Base-by-base conservation (phyloP, 305 asterid species). In the Fraxinus greggii region DNA sequence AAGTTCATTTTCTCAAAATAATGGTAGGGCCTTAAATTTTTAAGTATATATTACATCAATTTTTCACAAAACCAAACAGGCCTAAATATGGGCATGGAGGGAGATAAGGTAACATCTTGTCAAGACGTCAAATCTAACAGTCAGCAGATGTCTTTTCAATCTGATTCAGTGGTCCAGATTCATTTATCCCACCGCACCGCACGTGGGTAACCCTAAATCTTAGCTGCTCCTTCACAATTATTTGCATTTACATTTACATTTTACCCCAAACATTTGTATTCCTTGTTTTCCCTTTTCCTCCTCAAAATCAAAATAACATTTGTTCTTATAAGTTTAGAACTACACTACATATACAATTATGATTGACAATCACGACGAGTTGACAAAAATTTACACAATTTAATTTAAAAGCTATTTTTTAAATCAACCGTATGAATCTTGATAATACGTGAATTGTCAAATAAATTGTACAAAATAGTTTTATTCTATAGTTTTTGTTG, bases 111-210 rank as follows among this genome's bases (percentile, higher is more conserved):
- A 33, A 82, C 73, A 48, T 82, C 85, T 77, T 31, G 76, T 82
- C 85, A 63, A 56, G 48, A 8, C 19, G 85, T 82, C 85, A 82
- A 77, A 82, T 82, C 85, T 40, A 40, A 48, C 69, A 29, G 13
- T 9, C 35, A 13, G 28, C 13, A 26, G 36, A 10, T 31, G 63
- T 76, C 63, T 23, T 42, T 24, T 76, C 79, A 45, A 45, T 26
- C 36, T 26, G 79, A 23, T 76, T 23, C 31, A 75, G 21, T 45
- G 19, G 67, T 45, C 35, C 35, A 17, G 13, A 28, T 45, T 45
- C 63, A 45, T 26, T 75, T n/a, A 51, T 51, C 24, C 63, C 51
- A 36, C 56, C n/a, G 15, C 61, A 23, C 26, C 33, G 42, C 65
- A 76, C 21, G 63, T 45, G 61, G 65, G 24, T 76, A 2, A 21